Base-by-base conservation (phyloP, 2,329 filamentous ascomycete species). In the Exophiala oligosperma region DNA sequence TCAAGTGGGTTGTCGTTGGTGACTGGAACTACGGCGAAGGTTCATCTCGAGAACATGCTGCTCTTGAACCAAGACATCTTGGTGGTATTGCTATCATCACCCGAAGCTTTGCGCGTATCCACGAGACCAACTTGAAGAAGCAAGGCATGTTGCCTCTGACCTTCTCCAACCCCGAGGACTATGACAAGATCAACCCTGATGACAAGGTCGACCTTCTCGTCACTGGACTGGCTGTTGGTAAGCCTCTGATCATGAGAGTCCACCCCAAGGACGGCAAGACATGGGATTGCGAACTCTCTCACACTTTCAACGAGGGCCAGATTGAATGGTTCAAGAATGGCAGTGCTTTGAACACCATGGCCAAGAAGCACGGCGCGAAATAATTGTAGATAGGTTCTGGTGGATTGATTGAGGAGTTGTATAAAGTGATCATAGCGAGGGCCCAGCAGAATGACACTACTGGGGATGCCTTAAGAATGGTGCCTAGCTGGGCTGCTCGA, bases 71-170 rank as follows among this genome's bases (percentile, higher is more conserved):
- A 74, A 88, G 94, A 75, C 93, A 97, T 82, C 88, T 99, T 66
- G 94, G 94, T 73, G 94, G 93, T 77, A 85, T 97, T 71, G 94
- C 93, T 72, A 96, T 99, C 82, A 95, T 99, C 75, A 92, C 89
- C 73, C 89, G 91, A 74, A 91, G 86, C 66, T 99, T 99, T 75
- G 94, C 94, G 72, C 94, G 94, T 89, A 99, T 99, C 74, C 94
- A 99, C 85, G 94, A 99, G 85, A 99, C 94, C 83, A 99, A 99
- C 86, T 81, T 99, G 82, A 99, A 99, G 91, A 99, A 99, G 89
- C 94, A 99, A 86, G 94, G 94, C 80, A 97, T 99, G 93, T 90
- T 99, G 80, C 94, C 94, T 71, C 85, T 99, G 66, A 97, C 92
- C 70, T 99, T 99, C 81, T 79, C 86, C 58, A 87, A 97, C 74